Evolutionary conservation across 768 basidiomycete genomes (phyloP), one percentile per base, ranked within the genome.

Genomic region (Glaciozyma martinii): DNA sequence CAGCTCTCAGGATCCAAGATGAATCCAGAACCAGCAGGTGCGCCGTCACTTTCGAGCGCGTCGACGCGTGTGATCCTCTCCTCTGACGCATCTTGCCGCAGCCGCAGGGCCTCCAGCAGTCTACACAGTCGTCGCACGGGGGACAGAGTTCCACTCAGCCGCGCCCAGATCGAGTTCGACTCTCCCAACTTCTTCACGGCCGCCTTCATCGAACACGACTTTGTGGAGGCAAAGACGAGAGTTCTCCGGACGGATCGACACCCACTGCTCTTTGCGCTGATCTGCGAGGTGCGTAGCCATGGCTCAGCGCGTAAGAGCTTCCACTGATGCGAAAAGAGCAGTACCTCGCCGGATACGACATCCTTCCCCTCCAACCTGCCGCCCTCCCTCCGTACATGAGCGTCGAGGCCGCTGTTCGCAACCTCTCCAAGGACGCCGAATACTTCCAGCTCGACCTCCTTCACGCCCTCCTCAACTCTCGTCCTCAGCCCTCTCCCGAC

Each of bases 151-250:
- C 43, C 12, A 12, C 62, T 70, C 27, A 33, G 44, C 30, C 44
- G 37, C 16, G 43, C 47, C 10, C 68, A 70, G 40, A 63, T 70
- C 62, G 58, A 63, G 58, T 56, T 55, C 46, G 68, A 70, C 49
- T n/a, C 58, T 3, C 68, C 68, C 13, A 66, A 70, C 65, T 66
- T 56, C 59, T 70, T 70, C 59, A 63, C 68, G 5, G n/a, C 62
- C 2, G 62, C 52, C 2, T 70, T 63, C 53, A 58, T 67, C 37
- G 56, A 47, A 29, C 18, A 37, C 56, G 56, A 47, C 43, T 66
- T 69, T 32, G 33, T 56, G 30, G 67, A 69, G 54, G 19, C 67
- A 15, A 7, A 32, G 9, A 29, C 37, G 23, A 42, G 54, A 7
- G 21, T 25, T n/a, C 29, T 67, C 19, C 16, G 37, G 5, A 50